Base-by-base conservation (phyloP, 139 green algal genomes). In the Choricystis sp. region DNA sequence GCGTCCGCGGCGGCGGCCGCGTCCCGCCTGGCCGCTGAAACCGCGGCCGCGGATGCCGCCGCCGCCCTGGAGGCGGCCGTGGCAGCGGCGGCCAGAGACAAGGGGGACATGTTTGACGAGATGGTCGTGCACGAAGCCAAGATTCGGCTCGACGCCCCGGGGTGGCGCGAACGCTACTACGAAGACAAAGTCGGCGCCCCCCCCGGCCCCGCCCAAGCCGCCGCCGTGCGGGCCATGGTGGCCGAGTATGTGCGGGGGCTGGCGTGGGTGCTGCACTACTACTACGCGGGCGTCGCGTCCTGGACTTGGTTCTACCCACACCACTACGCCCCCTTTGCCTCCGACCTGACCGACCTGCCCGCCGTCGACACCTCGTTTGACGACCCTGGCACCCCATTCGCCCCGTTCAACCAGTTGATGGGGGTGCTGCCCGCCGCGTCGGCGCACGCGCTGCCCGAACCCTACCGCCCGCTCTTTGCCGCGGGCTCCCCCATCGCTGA, bases 251-350 rank as follows among this genome's bases (percentile, higher is more conserved):
- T 97, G 49, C 81, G 93, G 73, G 93, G 93, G 1, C 77, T 99
- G 66, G 86, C 74, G 73, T 99, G 93, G 93, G 92, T 98, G 29
- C 91, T 97, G 85, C 59, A 61, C 49, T 98, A 95, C 74, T 94
- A 94, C 79, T 94, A 94, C 67, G 83, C 90, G 31, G 87, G 79
- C 56, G 79, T 86, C 28, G 74, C 79, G 26, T 82, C 77, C 55
- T 86, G 79, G 79, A 81, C 40, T 58, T 91, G 85, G 87, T 99
- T 86, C 77, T 99, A 95, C 74, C 93, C 91, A 19, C 95, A 92
- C 77, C 93, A 99, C 79, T 99, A 99, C 72, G 94, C 94, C 14
- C 94, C 94, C n/a, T 98, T 99, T 77, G 92, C 94, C 5, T 92
- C 84, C 4, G 94, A 99, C 78, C 76, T 99, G 55, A 52, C 72